Percentiles rank a stretch among this genome's conserved stretches.
Conservation (phyloP, 2,329 filamentous ascomycete species). For the Scedosporium boydii region DNA sequence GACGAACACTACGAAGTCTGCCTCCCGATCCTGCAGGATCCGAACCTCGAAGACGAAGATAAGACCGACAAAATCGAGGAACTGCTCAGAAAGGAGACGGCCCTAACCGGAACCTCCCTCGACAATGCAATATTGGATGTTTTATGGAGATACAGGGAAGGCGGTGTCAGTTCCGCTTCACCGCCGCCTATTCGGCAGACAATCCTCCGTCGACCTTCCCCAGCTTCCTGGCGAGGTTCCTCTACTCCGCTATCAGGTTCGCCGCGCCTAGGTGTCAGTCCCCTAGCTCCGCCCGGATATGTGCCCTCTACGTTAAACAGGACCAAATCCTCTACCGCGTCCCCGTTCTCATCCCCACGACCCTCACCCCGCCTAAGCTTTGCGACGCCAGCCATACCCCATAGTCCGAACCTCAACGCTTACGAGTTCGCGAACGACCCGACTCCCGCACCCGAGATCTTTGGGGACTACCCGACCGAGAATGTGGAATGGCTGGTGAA, state of each 20-base stretch:
- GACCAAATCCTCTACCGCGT: conserved; percentile 68
- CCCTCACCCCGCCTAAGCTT: conserved; percentile 87
- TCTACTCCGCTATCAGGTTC: conserved; percentile 76
- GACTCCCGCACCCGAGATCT: conserved; percentile 72
- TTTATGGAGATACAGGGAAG: conserved; percentile 73
- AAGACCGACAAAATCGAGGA: conserved; percentile 89
- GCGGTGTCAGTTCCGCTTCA: conserved; percentile 55
- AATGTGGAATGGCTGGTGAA: conserved; percentile 97
- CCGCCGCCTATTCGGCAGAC: conserved; percentile 82
- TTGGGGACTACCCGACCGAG: conserved; percentile 84
- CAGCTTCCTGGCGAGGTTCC: conserved; percentile 83
- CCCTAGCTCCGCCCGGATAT: conserved; percentile 77
- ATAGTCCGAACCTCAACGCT: conserved; percentile 87
- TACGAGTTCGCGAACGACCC: conserved; percentile 87
- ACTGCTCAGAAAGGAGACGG: conserved; percentile 69
- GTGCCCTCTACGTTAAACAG: conserved; percentile 66
- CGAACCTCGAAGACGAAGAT: conserved; percentile 80
- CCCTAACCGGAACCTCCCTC: conserved; percentile 63
- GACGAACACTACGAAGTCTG: conserved; percentile 90
- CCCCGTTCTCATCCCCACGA: conserved; percentile 87
- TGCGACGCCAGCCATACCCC: conserved; percentile 81
- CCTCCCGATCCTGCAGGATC: conserved; percentile 77
- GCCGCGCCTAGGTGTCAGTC: conserved; percentile 70
- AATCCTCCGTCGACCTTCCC: conserved; percentile 81
- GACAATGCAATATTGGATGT: conserved; percentile 89